Evolutionary conservation across 116 monocot species (phyloP).

Genomic region (Posidonia oceanica): DNA sequence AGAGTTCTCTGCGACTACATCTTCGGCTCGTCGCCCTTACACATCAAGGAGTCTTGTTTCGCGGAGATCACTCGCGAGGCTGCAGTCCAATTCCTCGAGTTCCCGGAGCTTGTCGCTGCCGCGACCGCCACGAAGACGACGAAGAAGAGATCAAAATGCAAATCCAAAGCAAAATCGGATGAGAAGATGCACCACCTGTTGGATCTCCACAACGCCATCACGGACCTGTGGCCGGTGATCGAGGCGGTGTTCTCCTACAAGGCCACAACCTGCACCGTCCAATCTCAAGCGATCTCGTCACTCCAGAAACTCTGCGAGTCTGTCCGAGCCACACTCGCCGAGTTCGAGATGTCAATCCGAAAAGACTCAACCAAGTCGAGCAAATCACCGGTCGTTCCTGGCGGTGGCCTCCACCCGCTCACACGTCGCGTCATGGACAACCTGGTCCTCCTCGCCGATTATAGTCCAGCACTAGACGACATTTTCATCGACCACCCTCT

Average conservation of each 20-base stretch:
- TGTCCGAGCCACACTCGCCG: slow-evolving; percentile 24
- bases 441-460: slow-evolving; percentile 36
- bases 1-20: slow-evolving; percentile 38
- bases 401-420: slow-evolving; percentile 42
- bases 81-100: slow-evolving; percentile 31
- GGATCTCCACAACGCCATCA: slow-evolving; percentile 30
- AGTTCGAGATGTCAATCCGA: slow-evolving; percentile 47
- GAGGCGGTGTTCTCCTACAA: slow-evolving; percentile 32
- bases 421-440: slow-evolving; percentile 48
- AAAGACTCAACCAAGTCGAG: slow-evolving; percentile 24
- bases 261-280: slow-evolving; percentile 21
- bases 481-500: slow-evolving; percentile 27
- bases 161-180: slow-evolving; percentile 8
- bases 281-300: slow-evolving; percentile 18
- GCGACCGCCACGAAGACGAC: background rate
- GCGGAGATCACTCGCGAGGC: slow-evolving; percentile 25
- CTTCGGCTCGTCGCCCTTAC: slow-evolving; percentile 26
- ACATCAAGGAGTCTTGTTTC: slow-evolving; percentile 41
- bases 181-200: slow-evolving; percentile 49
- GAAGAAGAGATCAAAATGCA: slow-evolving; percentile 14
- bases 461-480: slow-evolving; percentile 20
- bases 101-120: slow-evolving; percentile 29
- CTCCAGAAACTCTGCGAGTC: slow-evolving; percentile 27
- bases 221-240: slow-evolving; percentile 33
- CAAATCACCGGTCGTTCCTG: slow-evolving; percentile 10